Conservation (phyloP, 257 asterid species). For the Solanum sejunctum region DNA sequence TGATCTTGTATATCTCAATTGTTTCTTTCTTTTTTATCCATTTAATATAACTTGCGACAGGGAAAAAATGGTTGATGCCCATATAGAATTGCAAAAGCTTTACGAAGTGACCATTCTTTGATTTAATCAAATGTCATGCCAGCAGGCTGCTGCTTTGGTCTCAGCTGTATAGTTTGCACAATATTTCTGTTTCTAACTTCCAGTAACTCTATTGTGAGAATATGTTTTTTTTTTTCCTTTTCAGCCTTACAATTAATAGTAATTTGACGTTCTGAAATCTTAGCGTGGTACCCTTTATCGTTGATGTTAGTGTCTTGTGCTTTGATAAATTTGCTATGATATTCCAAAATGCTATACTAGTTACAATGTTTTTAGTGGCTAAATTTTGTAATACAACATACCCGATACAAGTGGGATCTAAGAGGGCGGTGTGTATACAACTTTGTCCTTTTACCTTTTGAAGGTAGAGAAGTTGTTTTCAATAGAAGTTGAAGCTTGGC, state of each 20-base stretch:
- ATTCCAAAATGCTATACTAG: too few relatives aligned
- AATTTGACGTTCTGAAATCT: neutral
- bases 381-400: too few relatives aligned
- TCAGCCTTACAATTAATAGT: neutral
- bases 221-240: neutral
- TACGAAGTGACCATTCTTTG: neutral
- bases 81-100: neutral
- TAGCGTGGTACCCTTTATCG: neutral
- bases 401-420: too few relatives aligned
- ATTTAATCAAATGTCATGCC: neutral
- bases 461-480: too few relatives aligned
- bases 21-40: neutral
- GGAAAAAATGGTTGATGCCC: neutral
- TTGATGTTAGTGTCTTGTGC: too few relatives aligned
- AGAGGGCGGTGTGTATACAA: too few relatives aligned
- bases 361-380: too few relatives aligned
- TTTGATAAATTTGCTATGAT: too few relatives aligned
- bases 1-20: neutral
- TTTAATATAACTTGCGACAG: neutral
- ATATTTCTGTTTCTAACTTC: neutral
- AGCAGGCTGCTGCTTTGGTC: neutral
- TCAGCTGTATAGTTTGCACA: neutral
- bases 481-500: too few relatives aligned
- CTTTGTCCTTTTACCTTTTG: too few relatives aligned
- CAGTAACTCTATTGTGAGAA: neutral